Base-by-base conservation (phyloP, 2,329 filamentous ascomycete genomes). In the Aaosphaeria arxii region DNA sequence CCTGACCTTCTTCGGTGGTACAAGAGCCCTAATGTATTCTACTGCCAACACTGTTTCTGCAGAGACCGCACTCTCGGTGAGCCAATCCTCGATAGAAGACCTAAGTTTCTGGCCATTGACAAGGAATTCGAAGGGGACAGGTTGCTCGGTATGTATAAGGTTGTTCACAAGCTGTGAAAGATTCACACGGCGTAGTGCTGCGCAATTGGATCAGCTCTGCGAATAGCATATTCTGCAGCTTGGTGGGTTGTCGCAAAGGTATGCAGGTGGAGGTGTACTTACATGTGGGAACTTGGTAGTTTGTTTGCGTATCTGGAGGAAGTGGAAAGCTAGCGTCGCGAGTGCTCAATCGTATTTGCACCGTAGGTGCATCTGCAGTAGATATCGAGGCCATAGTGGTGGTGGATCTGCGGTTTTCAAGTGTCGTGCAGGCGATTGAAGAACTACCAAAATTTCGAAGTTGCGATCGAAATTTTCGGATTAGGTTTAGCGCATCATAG, bases 51-150 rank as follows among this genome's bases (percentile, higher is more conserved):
- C 92, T 4, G 86, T 88, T 76, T 99, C 94, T 39, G 90, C 83
- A 17, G 90, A 96, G 52, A 97, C 85, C 43, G 92, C 92, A 63
- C 94, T 88, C 53, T 85, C 78, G 11, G 85, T 85, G 51, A 99
- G 83, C 72, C 95, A 96, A 63, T 96, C 89, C 68, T 96, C 89
- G 57, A 99, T 83, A 13, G 89, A 90, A 29, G 91, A 88, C 53
- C 89, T 87, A 44, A 99, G 82, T 71, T 95, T 96, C 63, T 87
- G 86, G 70, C 94, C 94, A 71, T 96, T 94, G 73, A 95, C 86
- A 59, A 99, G 82, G 75, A 99, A 97, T 72, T 99, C 94, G 72
- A 99, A 87, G 13, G 89, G 89, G 42, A 91, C 80, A 9, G 88
- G 84, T 59, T 78, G 79, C 47, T 80, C 77, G 49, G 74, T 78